These are phyloP conservation scores for Penicillium sp. DNA, from an alignment of 2,329 filamentous ascomycete species.

Conservation along the genomic window DNA sequence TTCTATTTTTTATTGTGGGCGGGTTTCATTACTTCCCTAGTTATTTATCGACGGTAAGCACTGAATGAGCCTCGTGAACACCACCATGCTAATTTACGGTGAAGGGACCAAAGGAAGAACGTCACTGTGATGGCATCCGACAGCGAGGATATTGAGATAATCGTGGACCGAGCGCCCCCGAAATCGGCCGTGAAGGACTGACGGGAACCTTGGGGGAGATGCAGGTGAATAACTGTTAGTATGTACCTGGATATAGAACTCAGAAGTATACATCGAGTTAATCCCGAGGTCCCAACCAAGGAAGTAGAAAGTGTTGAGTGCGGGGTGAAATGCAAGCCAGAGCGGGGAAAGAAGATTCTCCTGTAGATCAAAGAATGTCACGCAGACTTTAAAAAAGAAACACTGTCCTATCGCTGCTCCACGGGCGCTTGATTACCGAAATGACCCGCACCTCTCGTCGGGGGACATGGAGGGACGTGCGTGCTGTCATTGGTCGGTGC, in stretches of 20 bases:
- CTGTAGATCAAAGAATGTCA: conserved; percentile 1
- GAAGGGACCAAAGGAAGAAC: conserved; percentile 10
- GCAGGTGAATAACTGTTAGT: neutral
- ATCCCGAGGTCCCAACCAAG: neutral
- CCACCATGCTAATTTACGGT: neutral
- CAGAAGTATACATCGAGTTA: neutral
- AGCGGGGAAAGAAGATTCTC: neutral
- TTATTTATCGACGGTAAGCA: conserved; percentile 21
- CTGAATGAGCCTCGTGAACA: neutral
- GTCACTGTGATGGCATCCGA: neutral
- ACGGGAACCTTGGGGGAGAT: neutral
- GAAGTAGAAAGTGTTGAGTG: neutral
- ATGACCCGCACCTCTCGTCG: conserved; percentile 31
- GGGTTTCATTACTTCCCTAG: conserved; percentile 21
- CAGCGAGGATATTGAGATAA: conserved; percentile 14
- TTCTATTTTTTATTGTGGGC: conserved; percentile 50
- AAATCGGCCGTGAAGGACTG: neutral
- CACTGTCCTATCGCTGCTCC: conserved; percentile 13
- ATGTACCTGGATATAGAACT: neutral
- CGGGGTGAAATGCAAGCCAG: neutral
- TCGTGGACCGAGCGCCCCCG: conserved; percentile 2
- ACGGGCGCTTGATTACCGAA: conserved; percentile 13
- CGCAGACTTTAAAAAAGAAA: neutral
- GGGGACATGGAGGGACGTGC: conserved; percentile 38
- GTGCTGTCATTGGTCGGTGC: conserved; percentile 35